Percentiles rank a stretch among this genome's conserved stretches.
phyloP scores from a whole-genome alignment of 768 basidiomycete genomes.

The Tulasnella calospora region DNA sequence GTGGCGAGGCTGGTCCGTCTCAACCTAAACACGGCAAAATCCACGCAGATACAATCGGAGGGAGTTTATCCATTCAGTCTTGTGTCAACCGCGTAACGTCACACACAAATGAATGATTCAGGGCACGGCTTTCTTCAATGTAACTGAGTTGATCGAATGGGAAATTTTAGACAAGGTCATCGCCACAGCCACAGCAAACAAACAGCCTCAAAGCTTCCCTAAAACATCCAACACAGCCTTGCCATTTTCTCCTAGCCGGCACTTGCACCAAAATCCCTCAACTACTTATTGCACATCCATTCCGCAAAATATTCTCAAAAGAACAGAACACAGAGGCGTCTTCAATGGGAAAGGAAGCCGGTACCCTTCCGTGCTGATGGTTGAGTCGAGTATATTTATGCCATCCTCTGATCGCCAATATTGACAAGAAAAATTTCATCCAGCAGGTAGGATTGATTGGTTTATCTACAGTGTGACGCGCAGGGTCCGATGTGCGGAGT shows the following conservation, averaged over 20 bases:
- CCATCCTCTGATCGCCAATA: no score
- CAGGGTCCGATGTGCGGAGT: background rate
- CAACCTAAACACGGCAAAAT: background rate
- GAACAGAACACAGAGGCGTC: background rate
- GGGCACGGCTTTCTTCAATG: background rate
- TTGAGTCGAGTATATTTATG: no score
- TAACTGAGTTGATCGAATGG: background rate
- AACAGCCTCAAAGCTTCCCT: background rate
- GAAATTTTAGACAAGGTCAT: background rate
- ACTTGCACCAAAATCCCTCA: background rate
- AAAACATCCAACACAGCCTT: background rate
- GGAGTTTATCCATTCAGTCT: background rate
- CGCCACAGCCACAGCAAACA: background rate
- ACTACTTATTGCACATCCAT: no score
- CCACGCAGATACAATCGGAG: slow-evolving; percentile 1
- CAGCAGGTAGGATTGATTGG: no score
- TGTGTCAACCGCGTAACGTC: background rate
- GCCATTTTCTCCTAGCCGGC: background rate
- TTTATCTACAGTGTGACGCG: background rate
- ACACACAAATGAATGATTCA: background rate
- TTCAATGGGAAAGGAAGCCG: background rate
- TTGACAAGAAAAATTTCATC: no score
- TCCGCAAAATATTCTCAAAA: background rate
- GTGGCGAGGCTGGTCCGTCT: background rate
- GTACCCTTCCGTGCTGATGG: background rate